Conservation (phyloP, 164 flowering plant genomes). For the Annona squamosa region DNA sequence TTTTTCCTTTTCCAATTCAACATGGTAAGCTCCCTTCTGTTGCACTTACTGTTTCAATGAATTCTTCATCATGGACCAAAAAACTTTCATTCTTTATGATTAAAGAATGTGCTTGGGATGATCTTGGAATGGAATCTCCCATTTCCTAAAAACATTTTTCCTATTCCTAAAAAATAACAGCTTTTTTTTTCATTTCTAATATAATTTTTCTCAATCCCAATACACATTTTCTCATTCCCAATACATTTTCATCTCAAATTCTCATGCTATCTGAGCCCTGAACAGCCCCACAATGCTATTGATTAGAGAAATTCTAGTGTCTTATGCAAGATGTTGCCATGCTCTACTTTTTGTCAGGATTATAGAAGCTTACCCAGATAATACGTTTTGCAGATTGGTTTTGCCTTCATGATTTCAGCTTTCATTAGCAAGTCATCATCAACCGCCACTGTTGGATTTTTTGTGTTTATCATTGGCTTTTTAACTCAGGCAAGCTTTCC, state of each 20-base stretch:
- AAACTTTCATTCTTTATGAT: neutral
- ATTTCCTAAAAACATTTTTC: too few species aligned
- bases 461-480: conserved; percentile 68
- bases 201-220: too few species aligned
- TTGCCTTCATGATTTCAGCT: conserved; percentile 80
- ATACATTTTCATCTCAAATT: too few species aligned
- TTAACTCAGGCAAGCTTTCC: conserved; percentile 55
- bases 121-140: too few species aligned
- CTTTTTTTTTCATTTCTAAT: too few species aligned
- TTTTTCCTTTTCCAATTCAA: conserved; percentile 89
- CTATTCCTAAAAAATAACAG: too few species aligned
- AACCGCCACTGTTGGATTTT: conserved; percentile 77
- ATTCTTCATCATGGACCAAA: neutral
- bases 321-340: neutral
- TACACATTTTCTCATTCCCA: too few species aligned
- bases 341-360: neutral
- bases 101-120: conserved; percentile 12
- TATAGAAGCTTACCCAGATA: conserved; percentile 2
- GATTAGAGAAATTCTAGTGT: neutral
- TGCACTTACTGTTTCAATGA: neutral
- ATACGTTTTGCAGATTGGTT: conserved; percentile 41
- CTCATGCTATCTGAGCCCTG: too few species aligned
- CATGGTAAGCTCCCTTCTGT: conserved; percentile 52
- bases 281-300: neutral
- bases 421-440: conserved; percentile 86